These are phyloP conservation scores for Diplocarpon mali DNA, from an alignment of 2,329 filamentous ascomycete species.

Conservation along the genomic window DNA sequence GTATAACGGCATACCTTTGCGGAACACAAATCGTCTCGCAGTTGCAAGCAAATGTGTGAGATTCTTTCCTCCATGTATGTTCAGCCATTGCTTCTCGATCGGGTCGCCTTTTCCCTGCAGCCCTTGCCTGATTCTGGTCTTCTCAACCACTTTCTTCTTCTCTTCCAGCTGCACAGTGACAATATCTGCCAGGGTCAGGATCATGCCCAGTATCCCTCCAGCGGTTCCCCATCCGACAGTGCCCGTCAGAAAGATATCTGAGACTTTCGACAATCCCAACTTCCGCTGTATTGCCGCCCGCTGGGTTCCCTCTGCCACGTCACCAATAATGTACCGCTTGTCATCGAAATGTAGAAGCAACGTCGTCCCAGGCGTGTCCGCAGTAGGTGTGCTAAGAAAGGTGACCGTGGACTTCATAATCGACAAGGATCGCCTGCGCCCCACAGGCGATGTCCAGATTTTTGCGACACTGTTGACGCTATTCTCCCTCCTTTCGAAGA, in stretches of 20 bases:
- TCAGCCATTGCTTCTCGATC: constrained; percentile 34
- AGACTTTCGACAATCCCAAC: constrained; percentile 50
- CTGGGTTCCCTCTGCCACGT: constrained; percentile 75
- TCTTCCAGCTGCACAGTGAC: constrained; percentile 36
- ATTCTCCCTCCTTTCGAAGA: constrained; percentile 4
- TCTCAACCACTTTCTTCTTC: constrained; percentile 31
- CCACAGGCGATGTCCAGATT: not conserved
- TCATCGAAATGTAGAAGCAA: constrained; percentile 71
- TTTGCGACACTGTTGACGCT: constrained; percentile 3
- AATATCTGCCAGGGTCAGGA: constrained; percentile 72
- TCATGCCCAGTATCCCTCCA: constrained; percentile 75
- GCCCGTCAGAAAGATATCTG: constrained; percentile 76
- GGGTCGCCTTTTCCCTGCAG: constrained; percentile 6
- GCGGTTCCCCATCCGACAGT: constrained; percentile 61
- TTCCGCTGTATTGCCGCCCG: constrained; percentile 53
- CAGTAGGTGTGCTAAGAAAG: constrained; percentile 71
- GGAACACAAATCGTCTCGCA: constrained; percentile 72
- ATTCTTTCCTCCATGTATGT: constrained; percentile 73
- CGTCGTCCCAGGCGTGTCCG: constrained; percentile 73
- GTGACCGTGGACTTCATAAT: constrained; percentile 66
- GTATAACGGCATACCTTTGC: constrained; percentile 66
- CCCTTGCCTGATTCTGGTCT: constrained; percentile 19
- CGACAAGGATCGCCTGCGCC: not conserved
- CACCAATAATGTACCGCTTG: constrained; percentile 77
- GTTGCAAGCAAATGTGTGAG: constrained; percentile 73